Evolutionary conservation across 441 rosid species (phyloP).

Genomic region (Hura crepitans): DNA sequence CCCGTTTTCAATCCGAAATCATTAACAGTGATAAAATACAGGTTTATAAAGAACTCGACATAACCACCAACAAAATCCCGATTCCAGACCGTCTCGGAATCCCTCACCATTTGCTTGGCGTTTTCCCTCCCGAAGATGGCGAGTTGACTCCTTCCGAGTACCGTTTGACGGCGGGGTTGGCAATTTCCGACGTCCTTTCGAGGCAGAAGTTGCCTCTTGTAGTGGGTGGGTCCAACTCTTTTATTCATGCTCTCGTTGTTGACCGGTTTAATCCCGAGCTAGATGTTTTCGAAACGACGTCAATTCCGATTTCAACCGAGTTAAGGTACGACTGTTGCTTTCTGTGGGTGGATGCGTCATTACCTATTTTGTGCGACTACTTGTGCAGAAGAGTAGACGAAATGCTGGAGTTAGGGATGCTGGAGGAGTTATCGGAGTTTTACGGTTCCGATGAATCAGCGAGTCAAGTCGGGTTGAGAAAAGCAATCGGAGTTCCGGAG

Average conservation of each 20-base stretch:
- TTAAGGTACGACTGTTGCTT: constrained; percentile 70
- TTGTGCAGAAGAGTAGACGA: constrained; percentile 67
- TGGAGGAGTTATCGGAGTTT: constrained; percentile 53
- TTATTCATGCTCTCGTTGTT: constrained; percentile 59
- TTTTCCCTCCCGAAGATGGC: constrained; percentile 31
- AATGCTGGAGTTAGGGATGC: constrained; percentile 78
- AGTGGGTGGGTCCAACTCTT: constrained; percentile 88
- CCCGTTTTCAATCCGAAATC: constrained; percentile 47
- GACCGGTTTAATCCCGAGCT: constrained; percentile 45
- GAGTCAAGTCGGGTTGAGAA: constrained; percentile 45
- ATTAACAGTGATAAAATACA: constrained; percentile 89
- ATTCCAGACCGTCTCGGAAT: constrained; percentile 47
- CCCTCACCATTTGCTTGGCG: constrained; percentile 73
- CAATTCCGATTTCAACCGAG: constrained; percentile 30
- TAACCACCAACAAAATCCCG: constrained; percentile 75
- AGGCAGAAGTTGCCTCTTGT: constrained; percentile 52
- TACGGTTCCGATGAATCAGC: constrained; percentile 31
- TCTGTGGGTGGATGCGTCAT: constrained; percentile 75
- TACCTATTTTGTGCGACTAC: constrained; percentile 48
- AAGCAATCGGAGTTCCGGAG: constrained; percentile 87
- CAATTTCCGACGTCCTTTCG: constrained; percentile 38
- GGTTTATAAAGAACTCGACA: constrained; percentile 63
- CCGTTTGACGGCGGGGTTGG: constrained; percentile 42
- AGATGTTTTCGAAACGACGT: constrained; percentile 40
- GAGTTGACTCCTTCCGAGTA: constrained; percentile 52